Base-by-base conservation (phyloP, 1,139 yeast genomes). In the Scheffersomyces insectosa region DNA sequence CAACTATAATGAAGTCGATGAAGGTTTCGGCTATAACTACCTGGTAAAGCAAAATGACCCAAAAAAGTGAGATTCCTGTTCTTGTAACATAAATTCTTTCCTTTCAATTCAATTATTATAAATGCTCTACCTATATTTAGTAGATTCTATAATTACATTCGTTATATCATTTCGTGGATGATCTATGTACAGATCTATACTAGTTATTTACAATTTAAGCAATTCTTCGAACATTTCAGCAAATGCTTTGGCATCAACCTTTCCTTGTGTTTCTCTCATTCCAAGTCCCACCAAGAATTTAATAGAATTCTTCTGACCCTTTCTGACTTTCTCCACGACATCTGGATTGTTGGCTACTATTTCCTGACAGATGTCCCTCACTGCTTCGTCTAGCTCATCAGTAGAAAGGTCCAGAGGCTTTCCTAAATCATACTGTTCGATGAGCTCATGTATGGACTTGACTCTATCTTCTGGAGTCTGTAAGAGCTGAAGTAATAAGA, bases 231-330 rank as follows among this genome's bases (percentile, higher is more conserved):
- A 72, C 43, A 64, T 68, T 12, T 56, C 49, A 45, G 75, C 77
- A 43, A 84, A 71, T n/a, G 64, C 60, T 4, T 66, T 64, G 1
- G 89, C 78, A 35, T 75, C 69, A 4, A 83, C 74, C 51, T 76
- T 81, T 2, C 97, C 97, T 48, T 82, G 83, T 2, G 88, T 78
- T 45, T 75, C 70, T 52, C 82, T 79, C 96, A 95, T 89, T 12
- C 90, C 96, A 57, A 80, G 80, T 0, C 98, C 99, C 3, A 93
- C 76, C 44, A 93, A 68, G 56, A 74, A 90, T 56, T 90, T 88
- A 27, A 91, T 61, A 13, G 90, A 80, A 37, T 78, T 79, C 49
- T 77, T 79, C 43, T 85, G 85, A 0, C 90, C 90, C 0, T 70
- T 60, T 29, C 65, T 61, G 14, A 86, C 76, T 40, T 80, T 80